Evolutionary conservation across 495 filamentous ascomycete species (phyloP).

Genomic region (Podospora bellae-mahoneyi): DNA sequence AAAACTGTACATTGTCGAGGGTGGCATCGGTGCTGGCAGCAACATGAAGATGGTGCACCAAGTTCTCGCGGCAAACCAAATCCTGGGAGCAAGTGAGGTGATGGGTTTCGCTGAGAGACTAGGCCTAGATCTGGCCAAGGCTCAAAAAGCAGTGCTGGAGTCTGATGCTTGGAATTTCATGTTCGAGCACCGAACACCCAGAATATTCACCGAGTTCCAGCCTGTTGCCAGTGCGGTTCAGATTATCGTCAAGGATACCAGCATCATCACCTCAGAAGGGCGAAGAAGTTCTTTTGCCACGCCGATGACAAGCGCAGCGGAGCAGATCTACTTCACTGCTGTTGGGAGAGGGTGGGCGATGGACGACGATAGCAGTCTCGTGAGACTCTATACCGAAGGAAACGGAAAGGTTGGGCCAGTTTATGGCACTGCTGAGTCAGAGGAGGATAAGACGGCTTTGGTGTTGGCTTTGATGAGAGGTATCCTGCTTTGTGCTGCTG

Average conservation of each 20-base stretch:
- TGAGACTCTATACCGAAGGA: constrained; percentile 56
- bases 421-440: constrained; percentile 38
- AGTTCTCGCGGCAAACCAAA: constrained; percentile 73
- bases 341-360: constrained; percentile 59
- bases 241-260: constrained; percentile 78
- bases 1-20: constrained; percentile 70
- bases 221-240: constrained; percentile 65
- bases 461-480: constrained; percentile 59
- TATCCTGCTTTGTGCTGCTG: constrained; percentile 62
- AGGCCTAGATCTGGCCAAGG: constrained; percentile 58
- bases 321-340: constrained; percentile 64
- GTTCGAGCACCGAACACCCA: constrained; percentile 70
- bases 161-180: constrained; percentile 73
- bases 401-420: constrained; percentile 36
- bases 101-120: constrained; percentile 68
- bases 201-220: constrained; percentile 66
- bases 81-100: constrained; percentile 67
- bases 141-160: constrained; percentile 54
- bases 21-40: constrained; percentile 72
- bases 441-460: constrained; percentile 47
- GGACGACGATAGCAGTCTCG: constrained; percentile 68
- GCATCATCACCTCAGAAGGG: constrained; percentile 71
- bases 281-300: constrained; percentile 58
- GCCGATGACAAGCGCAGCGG: constrained; percentile 67
- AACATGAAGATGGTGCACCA: constrained; percentile 90